Conservation (phyloP, 2,329 filamentous ascomycete species). For the Phoma herbarum region DNA sequence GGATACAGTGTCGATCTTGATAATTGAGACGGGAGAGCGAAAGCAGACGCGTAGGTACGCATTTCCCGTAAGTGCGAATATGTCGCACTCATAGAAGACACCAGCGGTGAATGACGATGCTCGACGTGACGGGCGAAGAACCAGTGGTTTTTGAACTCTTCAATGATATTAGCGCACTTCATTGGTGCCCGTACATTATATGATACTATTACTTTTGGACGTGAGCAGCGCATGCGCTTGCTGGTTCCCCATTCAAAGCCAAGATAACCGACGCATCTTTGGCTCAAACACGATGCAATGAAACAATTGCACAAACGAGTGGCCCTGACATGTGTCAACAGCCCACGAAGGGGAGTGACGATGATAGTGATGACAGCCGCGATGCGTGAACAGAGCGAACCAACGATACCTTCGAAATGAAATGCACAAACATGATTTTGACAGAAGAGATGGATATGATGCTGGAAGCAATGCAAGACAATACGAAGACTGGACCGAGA, state of each 20-base stretch:
- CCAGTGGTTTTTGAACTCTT: no score
- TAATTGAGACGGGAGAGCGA: no score
- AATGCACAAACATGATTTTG: conserved; percentile 11
- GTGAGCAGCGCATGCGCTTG: neutral
- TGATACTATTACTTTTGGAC: neutral
- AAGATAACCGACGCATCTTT: neutral
- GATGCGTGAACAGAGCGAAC: neutral
- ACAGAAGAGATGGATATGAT: conserved; percentile 7
- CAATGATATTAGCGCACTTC: neutral
- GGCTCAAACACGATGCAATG: neutral
- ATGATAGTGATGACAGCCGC: neutral
- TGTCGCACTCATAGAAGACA: no score
- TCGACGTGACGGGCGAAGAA: no score
- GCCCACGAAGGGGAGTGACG: conserved; percentile 1
- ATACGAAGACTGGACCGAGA: neutral
- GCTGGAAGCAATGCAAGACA: neutral
- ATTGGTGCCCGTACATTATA: conserved; percentile 1
- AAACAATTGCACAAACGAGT: conserved; percentile 21
- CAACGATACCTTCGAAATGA: conserved; percentile 3
- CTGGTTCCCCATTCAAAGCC: neutral
- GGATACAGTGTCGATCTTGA: neutral
- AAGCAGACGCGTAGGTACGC: neutral
- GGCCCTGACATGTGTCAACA: conserved; percentile 29
- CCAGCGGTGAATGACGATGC: neutral
- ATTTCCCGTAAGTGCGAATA: neutral